phyloP scores from a whole-genome alignment of 148 eudicot species.

The Spergularia marina region DNA sequence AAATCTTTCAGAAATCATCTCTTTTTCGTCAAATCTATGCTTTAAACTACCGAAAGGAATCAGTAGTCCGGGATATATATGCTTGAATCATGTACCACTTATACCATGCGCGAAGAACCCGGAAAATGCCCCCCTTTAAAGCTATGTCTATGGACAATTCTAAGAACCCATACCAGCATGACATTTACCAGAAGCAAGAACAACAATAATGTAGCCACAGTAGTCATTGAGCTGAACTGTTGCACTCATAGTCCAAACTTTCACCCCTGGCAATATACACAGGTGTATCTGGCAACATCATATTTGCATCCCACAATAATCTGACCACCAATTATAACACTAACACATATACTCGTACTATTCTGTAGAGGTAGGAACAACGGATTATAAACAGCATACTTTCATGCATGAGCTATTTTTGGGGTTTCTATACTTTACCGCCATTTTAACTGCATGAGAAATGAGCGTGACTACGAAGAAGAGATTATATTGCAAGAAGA shows the following conservation, averaged over 20 bases:
- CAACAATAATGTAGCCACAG: constrained; percentile 2
- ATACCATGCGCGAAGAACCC: not conserved
- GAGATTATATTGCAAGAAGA: not conserved
- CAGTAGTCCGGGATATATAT: not conserved
- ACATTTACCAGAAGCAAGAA: constrained; percentile 5
- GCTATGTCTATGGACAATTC: not conserved
- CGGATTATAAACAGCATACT: not conserved
- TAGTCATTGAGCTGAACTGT: not conserved
- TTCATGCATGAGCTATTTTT: not conserved
- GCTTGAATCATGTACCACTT: constrained; percentile 6
- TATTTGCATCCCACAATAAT: constrained; percentile 18
- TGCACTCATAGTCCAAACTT: too few species aligned
- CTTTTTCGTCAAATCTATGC: not conserved
- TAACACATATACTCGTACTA: too few species aligned
- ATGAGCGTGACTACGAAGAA: not conserved
- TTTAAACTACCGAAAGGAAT: too few species aligned
- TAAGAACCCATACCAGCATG: not conserved
- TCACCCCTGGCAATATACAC: not conserved
- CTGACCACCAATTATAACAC: not conserved
- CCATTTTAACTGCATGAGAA: not conserved
- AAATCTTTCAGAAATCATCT: constrained; percentile 14
- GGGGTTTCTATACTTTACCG: not conserved
- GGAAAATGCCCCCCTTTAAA: constrained; percentile 12
- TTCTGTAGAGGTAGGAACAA: too few species aligned
- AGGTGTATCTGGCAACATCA: not conserved